Evolutionary conservation across 1,284 basidiomycete genomes (phyloP), one percentile per base, ranked within the genome.

Genomic region (Ceratobasidium sp.): DNA sequence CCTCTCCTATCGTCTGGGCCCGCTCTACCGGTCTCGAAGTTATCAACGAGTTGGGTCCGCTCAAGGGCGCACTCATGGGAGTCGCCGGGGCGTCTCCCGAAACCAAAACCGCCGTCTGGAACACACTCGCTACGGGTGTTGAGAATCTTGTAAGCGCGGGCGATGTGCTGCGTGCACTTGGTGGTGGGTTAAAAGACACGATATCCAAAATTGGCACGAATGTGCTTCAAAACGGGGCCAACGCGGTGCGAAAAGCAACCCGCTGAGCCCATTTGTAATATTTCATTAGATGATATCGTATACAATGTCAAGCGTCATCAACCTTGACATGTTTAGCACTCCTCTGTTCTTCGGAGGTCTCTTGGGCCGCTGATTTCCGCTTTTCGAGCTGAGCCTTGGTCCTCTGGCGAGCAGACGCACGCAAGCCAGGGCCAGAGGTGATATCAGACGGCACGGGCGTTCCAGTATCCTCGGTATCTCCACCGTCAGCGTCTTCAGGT

Each of bases 11-110:
- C 32, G 94, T 97, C 32, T 94, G 92, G 92, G 89, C 89, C 4
- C 87, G 96, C 60, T 92, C 91, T 0, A 87, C 91, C 9, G 96
- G 95, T 0, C 79, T 97, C n/a, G 95, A 97, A 77, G 88, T 97
- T 9, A 78, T 97, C 55, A 97, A 98, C 78, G 95, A 98, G 81
- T 81, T 97, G 23, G 91, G 92, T 74, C 83, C 87, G 0, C 77
- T 97, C 74, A 97, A 97, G 81, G 86, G 87, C 5, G 88, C 90
- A 0, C 80, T 97, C 30, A 95, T 97, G 92, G 85, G 89, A 77
- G 84, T 85, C 23, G 95, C 93, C 3, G 95, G 95, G 1, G 81
- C 61, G 16, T 72, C 74, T 32, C 53, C 61, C 16, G 21, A 39
- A 46, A 62, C 72, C 21, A 52, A 55, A 23, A 55, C 62, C 9